A percentile compares a stretch with the other conserved stretches of the same genome.
These are phyloP conservation scores for Myxozyma mucilagina DNA, from an alignment of 805 yeast species.

Conservation along the genomic window DNA sequence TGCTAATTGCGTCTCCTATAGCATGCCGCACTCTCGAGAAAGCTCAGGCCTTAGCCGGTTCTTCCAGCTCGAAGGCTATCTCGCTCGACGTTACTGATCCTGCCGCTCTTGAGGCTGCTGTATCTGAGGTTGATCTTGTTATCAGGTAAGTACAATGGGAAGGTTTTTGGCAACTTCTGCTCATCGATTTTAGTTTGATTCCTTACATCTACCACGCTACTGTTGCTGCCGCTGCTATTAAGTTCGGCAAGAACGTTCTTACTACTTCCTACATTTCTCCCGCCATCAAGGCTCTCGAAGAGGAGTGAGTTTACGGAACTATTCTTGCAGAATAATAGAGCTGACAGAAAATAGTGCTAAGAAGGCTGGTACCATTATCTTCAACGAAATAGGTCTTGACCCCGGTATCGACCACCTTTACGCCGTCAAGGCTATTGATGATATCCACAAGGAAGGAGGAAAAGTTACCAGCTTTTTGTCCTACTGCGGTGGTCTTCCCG, in stretches of 20 bases:
- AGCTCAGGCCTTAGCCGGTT: slow-evolving; percentile 83
- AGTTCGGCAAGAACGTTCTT: slow-evolving; percentile 75
- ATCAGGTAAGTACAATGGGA: slow-evolving; percentile 55
- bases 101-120: slow-evolving; percentile 72
- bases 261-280: slow-evolving; percentile 93
- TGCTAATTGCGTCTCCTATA: slow-evolving; percentile 3
- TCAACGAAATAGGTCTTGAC: slow-evolving; percentile 98
- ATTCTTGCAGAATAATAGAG: not conserved
- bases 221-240: slow-evolving; percentile 92
- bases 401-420: slow-evolving; percentile 98
- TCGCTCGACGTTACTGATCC: slow-evolving; percentile 86
- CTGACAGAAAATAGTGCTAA: slow-evolving; percentile 49
- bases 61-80: slow-evolving; percentile 66
- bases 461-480: slow-evolving; percentile 91
- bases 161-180: not conserved
- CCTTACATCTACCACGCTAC: slow-evolving; percentile 93
- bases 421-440: slow-evolving; percentile 97
- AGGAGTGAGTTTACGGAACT: slow-evolving; percentile 7
- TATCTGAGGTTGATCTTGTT: slow-evolving; percentile 76
- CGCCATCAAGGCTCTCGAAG: slow-evolving; percentile 30
- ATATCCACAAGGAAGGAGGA: slow-evolving; percentile 88
- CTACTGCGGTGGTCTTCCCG: slow-evolving; percentile 98
- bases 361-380: slow-evolving; percentile 93
- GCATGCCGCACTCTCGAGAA: slow-evolving; percentile 90
- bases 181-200: slow-evolving; percentile 50